Percentiles rank a stretch among this genome's conserved stretches.
phyloP scores from a whole-genome alignment of 768 basidiomycete genomes.

The Leucosporidium creatinivorum region DNA sequence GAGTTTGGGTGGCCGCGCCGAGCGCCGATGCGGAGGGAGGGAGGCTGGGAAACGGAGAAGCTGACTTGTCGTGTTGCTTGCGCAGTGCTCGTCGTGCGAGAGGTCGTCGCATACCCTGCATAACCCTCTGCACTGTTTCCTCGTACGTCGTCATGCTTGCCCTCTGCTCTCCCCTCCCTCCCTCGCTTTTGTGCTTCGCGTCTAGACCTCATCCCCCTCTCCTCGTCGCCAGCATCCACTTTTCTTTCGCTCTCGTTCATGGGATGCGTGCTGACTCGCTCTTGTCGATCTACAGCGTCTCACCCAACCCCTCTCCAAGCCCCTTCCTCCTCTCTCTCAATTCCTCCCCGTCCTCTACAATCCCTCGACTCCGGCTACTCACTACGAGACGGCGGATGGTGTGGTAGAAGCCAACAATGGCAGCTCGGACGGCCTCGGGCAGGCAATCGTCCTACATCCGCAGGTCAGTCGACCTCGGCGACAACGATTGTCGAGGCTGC shows the following conservation, averaged over 20 bases:
- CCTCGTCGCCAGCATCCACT: no score
- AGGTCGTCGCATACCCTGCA: neutral
- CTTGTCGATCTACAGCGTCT: neutral
- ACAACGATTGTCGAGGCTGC: neutral
- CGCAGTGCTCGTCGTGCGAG: conserved; percentile 5
- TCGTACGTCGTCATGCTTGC: neutral
- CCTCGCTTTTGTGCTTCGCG: no score
- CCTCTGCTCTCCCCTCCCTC: no score
- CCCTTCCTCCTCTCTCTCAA: conserved; percentile 2
- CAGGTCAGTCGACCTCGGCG: neutral
- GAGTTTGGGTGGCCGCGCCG: neutral
- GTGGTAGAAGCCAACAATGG: neutral
- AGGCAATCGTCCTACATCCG: conserved; percentile 1
- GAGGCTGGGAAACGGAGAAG: neutral
- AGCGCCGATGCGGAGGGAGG: no score
- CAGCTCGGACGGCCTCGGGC: neutral
- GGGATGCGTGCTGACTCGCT: neutral
- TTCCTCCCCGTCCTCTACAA: conserved; percentile 6
- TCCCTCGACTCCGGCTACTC: neutral
- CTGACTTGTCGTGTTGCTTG: neutral
- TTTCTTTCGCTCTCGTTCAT: no score
- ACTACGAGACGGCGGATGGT: neutral
- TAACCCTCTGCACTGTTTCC: conserved; percentile 3
- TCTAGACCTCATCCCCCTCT: no score
- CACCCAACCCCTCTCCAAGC: neutral